Conservation (phyloP, 1,284 basidiomycete genomes). For the Phlebopus sp. region DNA sequence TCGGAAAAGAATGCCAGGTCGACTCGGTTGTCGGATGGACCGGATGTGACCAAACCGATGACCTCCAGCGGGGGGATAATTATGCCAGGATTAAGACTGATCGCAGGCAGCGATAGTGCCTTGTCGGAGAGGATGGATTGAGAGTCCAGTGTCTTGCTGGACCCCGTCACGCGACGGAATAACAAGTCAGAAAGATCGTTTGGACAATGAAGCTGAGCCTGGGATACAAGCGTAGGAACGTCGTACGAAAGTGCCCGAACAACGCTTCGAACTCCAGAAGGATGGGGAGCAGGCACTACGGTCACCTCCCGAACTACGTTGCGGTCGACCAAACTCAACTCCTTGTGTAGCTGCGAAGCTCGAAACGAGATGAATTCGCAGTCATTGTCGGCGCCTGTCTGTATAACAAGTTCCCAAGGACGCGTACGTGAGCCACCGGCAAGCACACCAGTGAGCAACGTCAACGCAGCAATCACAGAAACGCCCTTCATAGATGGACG, state of each 20-base stretch:
- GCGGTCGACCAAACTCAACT: conserved; percentile 6
- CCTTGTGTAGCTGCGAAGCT: conserved; percentile 21
- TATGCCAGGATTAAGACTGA: conserved; percentile 1
- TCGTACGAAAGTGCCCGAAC: conserved; percentile 24
- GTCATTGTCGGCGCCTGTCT: conserved; percentile 7
- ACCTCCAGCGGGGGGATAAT: conserved; percentile 51
- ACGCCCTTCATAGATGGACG: conserved; percentile 13
- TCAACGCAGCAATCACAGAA: conserved; percentile 1
- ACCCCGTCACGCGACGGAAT: conserved; percentile 2
- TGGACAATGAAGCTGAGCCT: conserved; percentile 23
- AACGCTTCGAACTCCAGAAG: conserved; percentile 7
- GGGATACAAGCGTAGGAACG: conserved; percentile 10
- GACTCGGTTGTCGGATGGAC: conserved; percentile 61
- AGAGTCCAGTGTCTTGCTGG: not conserved
- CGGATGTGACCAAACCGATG: conserved; percentile 58
- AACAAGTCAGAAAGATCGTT: conserved; percentile 18
- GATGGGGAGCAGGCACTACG: conserved; percentile 12
- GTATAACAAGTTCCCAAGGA: conserved; percentile 25
- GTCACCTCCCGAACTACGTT: conserved; percentile 14
- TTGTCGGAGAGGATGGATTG: conserved; percentile 16
- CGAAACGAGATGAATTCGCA: conserved; percentile 21
- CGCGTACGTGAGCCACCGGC: conserved; percentile 4
- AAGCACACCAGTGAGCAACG: conserved; percentile 2
- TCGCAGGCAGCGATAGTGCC: not conserved
- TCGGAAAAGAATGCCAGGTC: conserved; percentile 82